Conservation (phyloP, 495 filamentous ascomycete genomes). For the Penicillium maclennaniae region DNA sequence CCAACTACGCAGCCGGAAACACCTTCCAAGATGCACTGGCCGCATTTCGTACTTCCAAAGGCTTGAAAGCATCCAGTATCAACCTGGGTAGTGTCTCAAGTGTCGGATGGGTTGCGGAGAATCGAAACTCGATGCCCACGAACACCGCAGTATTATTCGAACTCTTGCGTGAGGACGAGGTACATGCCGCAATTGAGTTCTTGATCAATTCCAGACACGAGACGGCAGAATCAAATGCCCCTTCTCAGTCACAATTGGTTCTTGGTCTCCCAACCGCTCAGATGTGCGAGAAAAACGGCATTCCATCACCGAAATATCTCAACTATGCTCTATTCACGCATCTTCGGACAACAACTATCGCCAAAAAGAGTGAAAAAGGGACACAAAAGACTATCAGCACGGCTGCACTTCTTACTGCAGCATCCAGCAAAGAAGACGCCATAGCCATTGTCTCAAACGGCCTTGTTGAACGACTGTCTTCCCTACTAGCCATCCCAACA, state of each 20-base stretch:
- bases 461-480: slow-evolving; percentile 24
- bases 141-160: slow-evolving; percentile 20
- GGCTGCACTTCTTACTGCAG: slow-evolving; percentile 7
- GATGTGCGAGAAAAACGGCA: slow-evolving; percentile 20
- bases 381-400: slow-evolving; percentile 12
- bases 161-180: slow-evolving; percentile 25
- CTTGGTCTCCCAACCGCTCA: slow-evolving; percentile 24
- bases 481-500: slow-evolving; percentile 29
- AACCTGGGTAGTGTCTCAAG: slow-evolving; percentile 54
- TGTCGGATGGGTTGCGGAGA: slow-evolving; percentile 51
- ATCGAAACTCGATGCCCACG: slow-evolving; percentile 13
- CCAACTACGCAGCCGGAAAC: slow-evolving; percentile 54
- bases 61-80: slow-evolving; percentile 38
- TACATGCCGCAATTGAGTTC: slow-evolving; percentile 28
- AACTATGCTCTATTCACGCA: slow-evolving; percentile 30
- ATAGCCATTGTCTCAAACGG: slow-evolving; percentile 19
- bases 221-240: neutral
- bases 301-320: slow-evolving; percentile 22
- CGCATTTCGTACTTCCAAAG: slow-evolving; percentile 23
- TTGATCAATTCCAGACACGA: slow-evolving; percentile 21
- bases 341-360: slow-evolving; percentile 3
- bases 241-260: slow-evolving; percentile 16
- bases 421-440: slow-evolving; percentile 11
- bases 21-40: slow-evolving; percentile 43
- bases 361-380: neutral